phyloP scores from a whole-genome alignment of 2,329 filamentous ascomycete genomes.

The Pseudocercospora fuligena region DNA sequence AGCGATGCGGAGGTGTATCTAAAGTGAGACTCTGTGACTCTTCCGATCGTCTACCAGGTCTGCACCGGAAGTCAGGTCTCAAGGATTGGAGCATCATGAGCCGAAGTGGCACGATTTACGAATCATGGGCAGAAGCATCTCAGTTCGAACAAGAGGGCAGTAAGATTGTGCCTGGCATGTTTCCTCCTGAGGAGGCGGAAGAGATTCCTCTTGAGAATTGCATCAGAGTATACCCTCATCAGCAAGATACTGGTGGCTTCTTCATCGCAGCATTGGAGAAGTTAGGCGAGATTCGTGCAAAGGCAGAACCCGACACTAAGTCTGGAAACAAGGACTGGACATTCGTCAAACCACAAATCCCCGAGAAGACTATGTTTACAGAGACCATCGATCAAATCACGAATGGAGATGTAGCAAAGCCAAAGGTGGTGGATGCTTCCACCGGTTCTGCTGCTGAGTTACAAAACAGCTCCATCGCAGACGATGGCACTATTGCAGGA shows the following conservation, averaged over 20 bases:
- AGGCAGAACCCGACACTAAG: slow-evolving; percentile 67
- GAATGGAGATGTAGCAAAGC: slow-evolving; percentile 30
- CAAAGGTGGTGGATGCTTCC: slow-evolving; percentile 19
- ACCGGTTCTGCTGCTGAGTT: slow-evolving; percentile 24
- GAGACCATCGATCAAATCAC: slow-evolving; percentile 51
- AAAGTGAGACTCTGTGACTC: slow-evolving; percentile 88
- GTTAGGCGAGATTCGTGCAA: slow-evolving; percentile 79
- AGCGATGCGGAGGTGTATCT: slow-evolving; percentile 79
- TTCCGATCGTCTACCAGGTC: slow-evolving; percentile 72
- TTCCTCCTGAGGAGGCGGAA: slow-evolving; percentile 66
- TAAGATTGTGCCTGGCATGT: slow-evolving; percentile 84
- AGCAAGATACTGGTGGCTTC: slow-evolving; percentile 96
- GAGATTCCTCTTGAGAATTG: slow-evolving; percentile 82
- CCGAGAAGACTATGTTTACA: slow-evolving; percentile 35
- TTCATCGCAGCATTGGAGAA: slow-evolving; percentile 97
- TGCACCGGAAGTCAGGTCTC: slow-evolving; percentile 78
- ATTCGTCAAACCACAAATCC: slow-evolving; percentile 32
- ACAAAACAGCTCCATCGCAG: slow-evolving; percentile 15
- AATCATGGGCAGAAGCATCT: slow-evolving; percentile 72
- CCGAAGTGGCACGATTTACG: slow-evolving; percentile 78
- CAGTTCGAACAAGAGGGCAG: slow-evolving; percentile 59
- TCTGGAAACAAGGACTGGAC: slow-evolving; percentile 40
- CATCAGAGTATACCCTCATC: slow-evolving; percentile 91
- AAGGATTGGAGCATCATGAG: slow-evolving; percentile 90
- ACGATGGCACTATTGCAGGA: slow-evolving; percentile 16